Evolutionary conservation across 2,329 filamentous ascomycete genomes (phyloP).

Genomic region (Pseudogymnoascus pannorum): DNA sequence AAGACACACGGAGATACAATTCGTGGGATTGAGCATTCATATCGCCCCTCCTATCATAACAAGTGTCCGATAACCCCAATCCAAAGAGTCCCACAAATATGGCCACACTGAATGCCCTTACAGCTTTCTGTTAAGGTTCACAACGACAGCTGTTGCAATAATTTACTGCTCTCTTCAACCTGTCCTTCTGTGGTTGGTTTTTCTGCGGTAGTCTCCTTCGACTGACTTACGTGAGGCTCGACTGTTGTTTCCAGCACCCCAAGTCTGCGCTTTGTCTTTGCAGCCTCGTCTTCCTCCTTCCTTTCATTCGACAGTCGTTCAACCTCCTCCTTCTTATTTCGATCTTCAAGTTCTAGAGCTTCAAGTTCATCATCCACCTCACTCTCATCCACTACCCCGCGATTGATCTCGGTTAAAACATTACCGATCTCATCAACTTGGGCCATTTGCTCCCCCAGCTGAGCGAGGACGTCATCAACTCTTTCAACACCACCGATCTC

Average conservation of each 20-base stretch:
- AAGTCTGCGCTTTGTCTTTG: conserved; percentile 25
- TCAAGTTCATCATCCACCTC: conserved; percentile 87
- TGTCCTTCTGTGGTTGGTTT: conserved; percentile 34
- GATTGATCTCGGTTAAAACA: conserved; percentile 59
- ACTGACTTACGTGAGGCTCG: not conserved
- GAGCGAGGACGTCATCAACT: conserved; percentile 69
- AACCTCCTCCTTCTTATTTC: conserved; percentile 37
- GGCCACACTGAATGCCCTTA: not conserved
- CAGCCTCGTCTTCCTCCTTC: conserved; percentile 23
- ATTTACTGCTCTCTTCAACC: conserved; percentile 16
- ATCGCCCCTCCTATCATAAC: not conserved
- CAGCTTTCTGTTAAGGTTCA: not conserved
- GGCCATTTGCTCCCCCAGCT: conserved; percentile 70
- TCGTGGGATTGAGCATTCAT: not conserved
- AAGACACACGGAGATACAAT: not conserved
- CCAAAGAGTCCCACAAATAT: not conserved
- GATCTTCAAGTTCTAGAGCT: conserved; percentile 51
- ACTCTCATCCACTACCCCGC: conserved; percentile 60
- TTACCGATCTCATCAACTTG: conserved; percentile 75
- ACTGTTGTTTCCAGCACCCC: conserved; percentile 18
- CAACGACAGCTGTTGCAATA: conserved; percentile 13
- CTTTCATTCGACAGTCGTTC: conserved; percentile 28
- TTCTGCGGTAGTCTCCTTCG: not conserved
- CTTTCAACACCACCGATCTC: conserved; percentile 69
- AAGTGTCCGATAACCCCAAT: not conserved